Evolutionary conservation across 2,329 filamentous ascomycete genomes (phyloP), one percentile per base, ranked within the genome.

Genomic region (Hypocrella siamensis): DNA sequence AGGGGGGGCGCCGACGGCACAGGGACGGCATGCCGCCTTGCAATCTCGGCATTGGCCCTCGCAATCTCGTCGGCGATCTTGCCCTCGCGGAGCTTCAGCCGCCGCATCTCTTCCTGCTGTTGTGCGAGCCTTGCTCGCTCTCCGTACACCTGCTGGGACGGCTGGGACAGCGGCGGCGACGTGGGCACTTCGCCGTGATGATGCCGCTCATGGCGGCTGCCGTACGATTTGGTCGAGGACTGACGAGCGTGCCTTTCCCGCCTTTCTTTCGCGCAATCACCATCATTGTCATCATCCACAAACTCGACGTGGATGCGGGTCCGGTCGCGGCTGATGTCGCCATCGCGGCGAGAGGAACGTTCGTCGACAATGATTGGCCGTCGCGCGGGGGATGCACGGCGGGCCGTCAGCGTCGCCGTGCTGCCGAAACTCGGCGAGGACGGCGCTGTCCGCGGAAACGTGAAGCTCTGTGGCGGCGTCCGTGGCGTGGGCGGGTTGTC

Each of bases 401-500:
- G 40, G 2, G 46, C 19, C n/a, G 45, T 31, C 36, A 47, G 46
- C n/a, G 45, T 37, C 29, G 45, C 37, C 19, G 41, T 29, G 34
- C 38, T 31, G 26, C 32, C 26, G 26, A 34, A 33, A 16, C 43
- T 44, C 29, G 58, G 56, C 30, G 58, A 62, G 3, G 57, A 39
- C 10, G 59, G 57, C 15, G 51, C 50, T 24, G 58, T 62, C 41
- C 53, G 53, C 5, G 60, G 53, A 14, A 50, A 47, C 33, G 38
- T 40, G 42, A 52, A 59, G 21, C 47, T 43, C 38, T 56, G 59
- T n/a, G 64, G 60, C 17, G 64, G 59, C 18, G 61, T 62, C 34
- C 57, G 54, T 22, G 62, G 57, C 7, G 57, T 58, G 10, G 61
- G 55, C 3, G 60, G 60, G 39, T 51, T 52, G 36, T 65, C 57